These are phyloP conservation scores for Anthracocystis walkeri DNA, from an alignment of 1,284 basidiomycete genomes.

Conservation along the genomic window DNA sequence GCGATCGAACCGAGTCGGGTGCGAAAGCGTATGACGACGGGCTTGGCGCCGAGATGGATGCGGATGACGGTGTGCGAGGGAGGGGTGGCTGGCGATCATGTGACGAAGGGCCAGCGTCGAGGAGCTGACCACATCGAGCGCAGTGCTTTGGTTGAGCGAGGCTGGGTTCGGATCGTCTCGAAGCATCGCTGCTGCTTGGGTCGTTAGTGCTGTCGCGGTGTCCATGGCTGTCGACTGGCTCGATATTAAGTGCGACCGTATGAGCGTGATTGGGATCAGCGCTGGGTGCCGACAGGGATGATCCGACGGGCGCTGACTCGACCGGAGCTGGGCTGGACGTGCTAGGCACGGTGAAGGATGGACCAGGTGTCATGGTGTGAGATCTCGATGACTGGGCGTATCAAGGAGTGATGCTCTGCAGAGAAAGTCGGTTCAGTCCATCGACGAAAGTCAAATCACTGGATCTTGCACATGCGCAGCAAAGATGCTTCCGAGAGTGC, in stretches of 20 bases:
- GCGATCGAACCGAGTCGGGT: conserved; percentile 39
- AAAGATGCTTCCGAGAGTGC: neutral
- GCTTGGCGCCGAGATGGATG: conserved; percentile 44
- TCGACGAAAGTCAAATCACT: neutral
- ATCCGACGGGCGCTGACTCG: conserved; percentile 3
- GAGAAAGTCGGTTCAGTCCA: conserved; percentile 5
- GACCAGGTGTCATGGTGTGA: conserved; percentile 45
- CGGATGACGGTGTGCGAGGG: conserved; percentile 23
- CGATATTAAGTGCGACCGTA: neutral
- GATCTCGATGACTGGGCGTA: neutral
- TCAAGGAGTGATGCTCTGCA: neutral
- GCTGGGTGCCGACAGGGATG: neutral
- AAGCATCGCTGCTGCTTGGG: conserved; percentile 2
- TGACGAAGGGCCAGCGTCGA: conserved; percentile 19
- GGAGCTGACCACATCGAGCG: conserved; percentile 42
- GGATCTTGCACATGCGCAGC: neutral
- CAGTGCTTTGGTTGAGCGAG: conserved; percentile 44
- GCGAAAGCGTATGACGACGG: conserved; percentile 52
- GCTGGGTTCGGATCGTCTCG: conserved; percentile 14
- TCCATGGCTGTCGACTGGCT: neutral
- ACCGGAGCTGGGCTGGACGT: conserved; percentile 9
- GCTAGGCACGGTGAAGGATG: conserved; percentile 43
- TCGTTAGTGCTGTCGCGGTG: neutral
- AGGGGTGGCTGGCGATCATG: conserved; percentile 26
- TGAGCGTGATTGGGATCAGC: conserved; percentile 5